Conservation (phyloP, 345 rosid genomes). For the Arabidopsis arenosa region DNA sequence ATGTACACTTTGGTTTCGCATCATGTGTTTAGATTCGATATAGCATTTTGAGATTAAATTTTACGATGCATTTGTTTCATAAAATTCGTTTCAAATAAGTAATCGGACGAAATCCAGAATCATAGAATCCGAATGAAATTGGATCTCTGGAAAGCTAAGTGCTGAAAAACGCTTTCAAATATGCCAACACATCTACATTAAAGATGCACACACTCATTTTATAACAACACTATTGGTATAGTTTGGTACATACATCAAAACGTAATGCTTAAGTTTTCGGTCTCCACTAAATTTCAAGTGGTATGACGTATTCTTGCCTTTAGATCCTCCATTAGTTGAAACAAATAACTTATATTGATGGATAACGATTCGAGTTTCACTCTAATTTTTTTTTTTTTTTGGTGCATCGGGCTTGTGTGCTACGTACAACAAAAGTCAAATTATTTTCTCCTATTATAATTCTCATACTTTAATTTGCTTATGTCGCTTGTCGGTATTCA, state of each 20-base stretch:
- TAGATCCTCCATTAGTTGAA: constrained; percentile 63
- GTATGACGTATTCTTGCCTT: constrained; percentile 56
- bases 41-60: constrained; percentile 18
- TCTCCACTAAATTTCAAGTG: constrained; percentile 56
- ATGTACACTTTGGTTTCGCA: constrained; percentile 59
- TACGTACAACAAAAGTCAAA: constrained; percentile 35
- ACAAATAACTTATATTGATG: constrained; percentile 53
- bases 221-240: constrained; percentile 16
- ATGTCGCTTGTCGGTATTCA: constrained; percentile 45
- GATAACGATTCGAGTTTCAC: constrained; percentile 63
- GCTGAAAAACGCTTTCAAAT: constrained; percentile 11
- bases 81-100: constrained; percentile 22
- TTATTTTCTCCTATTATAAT: constrained; percentile 31
- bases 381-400: neutral
- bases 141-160: constrained; percentile 25
- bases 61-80: neutral
- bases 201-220: constrained; percentile 16
- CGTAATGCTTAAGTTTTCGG: constrained; percentile 56
- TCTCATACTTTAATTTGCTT: constrained; percentile 23
- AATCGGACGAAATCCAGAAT: constrained; percentile 12
- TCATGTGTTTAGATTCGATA: constrained; percentile 35
- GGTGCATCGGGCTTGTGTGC: constrained; percentile 38
- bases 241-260: constrained; percentile 41
- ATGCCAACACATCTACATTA: constrained; percentile 21
- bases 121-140: constrained; percentile 25